Evolutionary conservation across 225 moss, liverwort and hornwort species (phyloP).

Genomic region (Ulota crispa): DNA sequence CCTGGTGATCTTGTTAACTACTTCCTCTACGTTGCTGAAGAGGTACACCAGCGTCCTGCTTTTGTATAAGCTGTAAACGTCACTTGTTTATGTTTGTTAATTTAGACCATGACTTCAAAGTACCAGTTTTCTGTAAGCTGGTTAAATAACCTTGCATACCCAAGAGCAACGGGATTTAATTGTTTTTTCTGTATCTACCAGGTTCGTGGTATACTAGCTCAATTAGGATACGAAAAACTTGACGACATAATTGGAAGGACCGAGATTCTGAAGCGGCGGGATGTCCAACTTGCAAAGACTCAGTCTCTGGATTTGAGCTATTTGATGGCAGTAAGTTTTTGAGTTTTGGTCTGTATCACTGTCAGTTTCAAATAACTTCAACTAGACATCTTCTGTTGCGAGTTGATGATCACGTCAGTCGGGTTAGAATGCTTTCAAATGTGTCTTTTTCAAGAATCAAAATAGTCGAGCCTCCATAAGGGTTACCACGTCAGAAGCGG

Average conservation of each 20-base stretch:
- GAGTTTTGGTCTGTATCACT: background rate
- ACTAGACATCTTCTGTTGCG: background rate
- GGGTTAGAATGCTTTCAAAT: background rate
- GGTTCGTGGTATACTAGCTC: slow-evolving; percentile 88
- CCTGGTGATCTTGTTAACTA: slow-evolving; percentile 96
- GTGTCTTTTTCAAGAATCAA: background rate
- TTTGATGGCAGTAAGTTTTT: slow-evolving; percentile 62
- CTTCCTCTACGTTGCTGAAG: slow-evolving; percentile 92
- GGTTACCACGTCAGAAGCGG: background rate
- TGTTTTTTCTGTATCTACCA: slow-evolving; percentile 18
- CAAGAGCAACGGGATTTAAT: background rate
- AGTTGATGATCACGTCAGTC: background rate
- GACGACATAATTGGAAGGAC: slow-evolving; percentile 88
- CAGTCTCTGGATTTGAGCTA: slow-evolving; percentile 76
- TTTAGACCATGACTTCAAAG: background rate
- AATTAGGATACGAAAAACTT: slow-evolving; percentile 82
- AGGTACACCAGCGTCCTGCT: slow-evolving; percentile 39
- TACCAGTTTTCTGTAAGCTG: background rate
- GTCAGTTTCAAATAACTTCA: background rate
- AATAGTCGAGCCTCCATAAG: background rate
- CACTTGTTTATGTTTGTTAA: background rate
- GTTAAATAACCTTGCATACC: background rate
- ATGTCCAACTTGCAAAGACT: slow-evolving; percentile 63
- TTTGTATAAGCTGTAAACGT: background rate
- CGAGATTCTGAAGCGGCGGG: slow-evolving; percentile 69